These are phyloP conservation scores for Ophiostoma tasmaniense DNA, from an alignment of 2,329 filamentous ascomycete species.

Conservation along the genomic window DNA sequence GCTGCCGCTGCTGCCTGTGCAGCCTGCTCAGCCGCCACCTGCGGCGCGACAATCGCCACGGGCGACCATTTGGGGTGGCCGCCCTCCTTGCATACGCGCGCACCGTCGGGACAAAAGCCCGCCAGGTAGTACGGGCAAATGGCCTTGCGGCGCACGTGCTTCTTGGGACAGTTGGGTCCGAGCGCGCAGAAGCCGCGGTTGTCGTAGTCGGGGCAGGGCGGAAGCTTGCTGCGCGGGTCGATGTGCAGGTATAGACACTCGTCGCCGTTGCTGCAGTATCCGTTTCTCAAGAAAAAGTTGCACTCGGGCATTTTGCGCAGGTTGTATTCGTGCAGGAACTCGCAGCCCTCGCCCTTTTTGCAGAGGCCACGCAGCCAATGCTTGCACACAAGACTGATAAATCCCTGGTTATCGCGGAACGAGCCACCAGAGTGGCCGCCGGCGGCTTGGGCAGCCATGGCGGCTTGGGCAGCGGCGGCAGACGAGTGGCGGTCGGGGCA, in stretches of 20 bases:
- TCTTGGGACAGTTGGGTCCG: conserved; percentile 77
- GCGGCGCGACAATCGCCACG: conserved; percentile 44
- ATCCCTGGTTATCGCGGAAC: conserved; percentile 35
- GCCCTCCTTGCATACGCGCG: conserved; percentile 61
- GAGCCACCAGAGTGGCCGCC: conserved; percentile 24
- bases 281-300: conserved; percentile 88
- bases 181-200: conserved; percentile 90
- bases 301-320: conserved; percentile 97
- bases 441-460: conserved; percentile 25
- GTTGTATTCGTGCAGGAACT: conserved; percentile 98
- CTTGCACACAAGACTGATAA: conserved; percentile 89
- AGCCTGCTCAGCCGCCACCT: conserved; percentile 14
- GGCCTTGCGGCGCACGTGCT: conserved; percentile 67
- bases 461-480: conserved; percentile 15
- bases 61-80: conserved; percentile 68
- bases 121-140: conserved; percentile 81
- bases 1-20: conserved; percentile 14
- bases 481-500: conserved; percentile 76
- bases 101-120: conserved; percentile 83
- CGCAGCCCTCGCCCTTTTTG: conserved; percentile 94
- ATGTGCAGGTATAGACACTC: conserved; percentile 92
- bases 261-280: conserved; percentile 93
- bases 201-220: conserved; percentile 84
- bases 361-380: conserved; percentile 96
- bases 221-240: conserved; percentile 69